These are phyloP conservation scores for Tricholoma sp. DNA, from an alignment of 768 basidiomycete species.

Conservation along the genomic window DNA sequence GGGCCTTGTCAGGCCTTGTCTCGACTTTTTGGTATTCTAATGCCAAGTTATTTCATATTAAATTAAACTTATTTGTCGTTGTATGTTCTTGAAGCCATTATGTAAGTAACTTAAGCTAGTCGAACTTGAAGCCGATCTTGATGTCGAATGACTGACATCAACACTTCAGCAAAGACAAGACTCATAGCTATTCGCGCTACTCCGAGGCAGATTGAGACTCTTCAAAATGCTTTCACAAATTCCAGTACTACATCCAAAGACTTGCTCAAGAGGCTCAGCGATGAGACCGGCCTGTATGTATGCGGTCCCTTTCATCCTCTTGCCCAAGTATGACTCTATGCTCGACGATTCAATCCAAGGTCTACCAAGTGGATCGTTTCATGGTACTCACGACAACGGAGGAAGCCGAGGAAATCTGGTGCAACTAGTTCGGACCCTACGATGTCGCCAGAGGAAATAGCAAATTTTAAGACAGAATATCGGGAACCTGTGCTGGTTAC, in stretches of 20 bases:
- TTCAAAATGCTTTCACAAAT: background rate
- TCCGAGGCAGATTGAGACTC: background rate
- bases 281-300: constrained; percentile 11
- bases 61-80: no score
- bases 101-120: no score
- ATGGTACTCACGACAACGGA: constrained; percentile 8
- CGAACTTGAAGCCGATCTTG: no score
- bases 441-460: background rate
- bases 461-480: constrained; percentile 13
- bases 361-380: constrained; percentile 8
- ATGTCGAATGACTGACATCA: background rate
- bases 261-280: background rate
- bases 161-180: background rate
- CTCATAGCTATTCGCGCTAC: background rate
- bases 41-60: no score
- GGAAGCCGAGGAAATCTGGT: background rate
- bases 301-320: background rate
- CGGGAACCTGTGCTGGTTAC: constrained; percentile 2
- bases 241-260: background rate
- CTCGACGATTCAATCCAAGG: background rate
- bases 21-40: no score
- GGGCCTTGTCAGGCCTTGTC: no score
- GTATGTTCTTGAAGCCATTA: no score
- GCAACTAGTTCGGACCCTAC: background rate
- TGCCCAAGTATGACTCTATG: background rate